Percentiles rank a stretch among this genome's conserved stretches.
These are phyloP conservation scores for Sphaerosporella brunnea DNA, from an alignment of 495 filamentous ascomycete genomes.

Conservation along the genomic window DNA sequence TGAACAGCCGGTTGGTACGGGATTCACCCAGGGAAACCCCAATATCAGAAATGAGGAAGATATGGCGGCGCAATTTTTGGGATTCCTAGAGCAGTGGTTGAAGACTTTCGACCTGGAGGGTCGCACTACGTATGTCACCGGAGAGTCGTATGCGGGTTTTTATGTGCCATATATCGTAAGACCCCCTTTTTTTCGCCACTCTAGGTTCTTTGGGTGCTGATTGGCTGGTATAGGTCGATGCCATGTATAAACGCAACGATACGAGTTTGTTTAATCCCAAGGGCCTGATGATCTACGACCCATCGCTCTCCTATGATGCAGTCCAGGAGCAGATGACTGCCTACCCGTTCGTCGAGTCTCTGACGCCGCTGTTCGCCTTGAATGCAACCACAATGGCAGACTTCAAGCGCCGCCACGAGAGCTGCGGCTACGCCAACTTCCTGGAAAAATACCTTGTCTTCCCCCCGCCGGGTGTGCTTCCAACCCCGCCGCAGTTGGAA, in stretches of 20 bases:
- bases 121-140: conserved; percentile 49
- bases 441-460: conserved; percentile 44
- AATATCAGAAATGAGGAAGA: conserved; percentile 47
- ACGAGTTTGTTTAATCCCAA: conserved; percentile 46
- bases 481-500: conserved; percentile 19
- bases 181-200: no score
- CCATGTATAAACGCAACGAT: conserved; percentile 54
- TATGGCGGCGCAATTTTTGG: conserved; percentile 48
- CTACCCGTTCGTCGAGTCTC: conserved; percentile 47
- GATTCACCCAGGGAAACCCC: conserved; percentile 45
- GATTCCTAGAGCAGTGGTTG: conserved; percentile 54
- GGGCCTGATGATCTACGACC: conserved; percentile 55
- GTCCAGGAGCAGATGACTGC: conserved; percentile 38
- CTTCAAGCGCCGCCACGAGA: conserved; percentile 36
- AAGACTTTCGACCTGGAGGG: conserved; percentile 46
- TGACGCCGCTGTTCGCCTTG: conserved; percentile 40
- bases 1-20: conserved; percentile 63
- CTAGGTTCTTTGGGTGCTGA: no score
- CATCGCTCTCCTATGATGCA: conserved; percentile 37
- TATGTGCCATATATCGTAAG: conserved; percentile 64
- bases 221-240: conserved; percentile 26
- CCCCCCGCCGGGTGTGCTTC: conserved; percentile 46
- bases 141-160: conserved; percentile 54
- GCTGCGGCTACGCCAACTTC: conserved; percentile 50
- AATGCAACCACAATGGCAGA: conserved; percentile 46